Conservation (phyloP, 2,329 filamentous ascomycete genomes). For the Aspergillus ruber region DNA sequence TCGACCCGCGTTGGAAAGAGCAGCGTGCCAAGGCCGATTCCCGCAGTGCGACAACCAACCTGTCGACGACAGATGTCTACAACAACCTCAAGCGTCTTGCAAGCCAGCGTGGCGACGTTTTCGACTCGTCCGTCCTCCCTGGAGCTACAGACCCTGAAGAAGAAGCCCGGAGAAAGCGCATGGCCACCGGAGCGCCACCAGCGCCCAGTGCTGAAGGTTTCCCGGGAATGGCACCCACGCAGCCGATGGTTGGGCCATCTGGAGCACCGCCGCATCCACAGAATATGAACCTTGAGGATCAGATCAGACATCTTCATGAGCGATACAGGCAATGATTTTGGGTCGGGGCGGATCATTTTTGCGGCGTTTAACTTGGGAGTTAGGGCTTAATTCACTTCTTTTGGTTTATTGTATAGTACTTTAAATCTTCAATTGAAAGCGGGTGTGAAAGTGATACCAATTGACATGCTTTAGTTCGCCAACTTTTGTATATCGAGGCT, state of each 20-base stretch:
- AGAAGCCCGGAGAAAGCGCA: constrained; percentile 68
- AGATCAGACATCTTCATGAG: constrained; percentile 65
- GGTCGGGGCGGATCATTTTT: too few relatives aligned
- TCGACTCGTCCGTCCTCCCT: constrained; percentile 52
- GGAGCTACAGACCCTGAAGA: constrained; percentile 65
- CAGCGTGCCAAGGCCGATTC: constrained; percentile 85
- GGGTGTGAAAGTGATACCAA: too few relatives aligned
- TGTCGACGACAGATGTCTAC: constrained; percentile 79
- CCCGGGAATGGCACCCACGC: constrained; percentile 18
- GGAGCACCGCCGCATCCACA: constrained; percentile 27
- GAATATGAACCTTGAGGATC: constrained; percentile 72
- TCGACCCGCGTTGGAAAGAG: constrained; percentile 93
- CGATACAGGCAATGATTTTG: constrained; percentile 36
- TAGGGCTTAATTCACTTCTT: too few relatives aligned
- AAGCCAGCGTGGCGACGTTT: constrained; percentile 79
- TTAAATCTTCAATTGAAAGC: neutral
- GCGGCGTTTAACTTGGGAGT: too few relatives aligned
- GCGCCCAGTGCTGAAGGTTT: constrained; percentile 15
- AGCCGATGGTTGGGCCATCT: constrained; percentile 23
- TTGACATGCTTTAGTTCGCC: neutral
- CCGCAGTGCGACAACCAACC: constrained; percentile 76
- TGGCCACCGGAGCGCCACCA: constrained; percentile 48
- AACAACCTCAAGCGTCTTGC: constrained; percentile 94
- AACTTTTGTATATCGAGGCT: too few relatives aligned
- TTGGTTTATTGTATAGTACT: neutral